A percentile compares a stretch with the other conserved stretches of the same genome.
phyloP scores from a whole-genome alignment of 1,284 basidiomycete genomes.

The Ganoderma resinaceum region DNA sequence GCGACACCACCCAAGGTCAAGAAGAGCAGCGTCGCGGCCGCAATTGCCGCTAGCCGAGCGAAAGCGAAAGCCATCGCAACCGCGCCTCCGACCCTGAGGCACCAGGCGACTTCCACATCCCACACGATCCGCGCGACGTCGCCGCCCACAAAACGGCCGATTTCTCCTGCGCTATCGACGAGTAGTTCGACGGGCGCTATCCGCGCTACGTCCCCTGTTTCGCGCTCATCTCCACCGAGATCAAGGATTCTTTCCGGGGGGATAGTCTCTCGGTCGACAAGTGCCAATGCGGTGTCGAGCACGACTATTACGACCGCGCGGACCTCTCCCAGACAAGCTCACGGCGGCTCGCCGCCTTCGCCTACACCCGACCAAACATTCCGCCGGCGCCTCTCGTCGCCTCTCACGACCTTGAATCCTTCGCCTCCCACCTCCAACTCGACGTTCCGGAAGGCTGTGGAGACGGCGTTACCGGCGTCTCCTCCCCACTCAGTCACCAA shows the following conservation, averaged over 20 bases:
- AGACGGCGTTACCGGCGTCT: slow-evolving; percentile 55
- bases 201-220: slow-evolving; percentile 49
- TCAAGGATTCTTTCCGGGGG: slow-evolving; percentile 49
- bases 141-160: slow-evolving; percentile 51
- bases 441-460: slow-evolving; percentile 53
- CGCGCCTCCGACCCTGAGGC: slow-evolving; percentile 76
- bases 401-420: slow-evolving; percentile 45
- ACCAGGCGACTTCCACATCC: slow-evolving; percentile 76
- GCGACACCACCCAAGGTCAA: slow-evolving; percentile 60
- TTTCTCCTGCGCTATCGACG: slow-evolving; percentile 50
- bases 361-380: slow-evolving; percentile 50
- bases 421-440: slow-evolving; percentile 47
- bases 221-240: slow-evolving; percentile 50
- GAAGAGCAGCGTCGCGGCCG: slow-evolving; percentile 81
- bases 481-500: slow-evolving; percentile 40
- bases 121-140: slow-evolving; percentile 53
- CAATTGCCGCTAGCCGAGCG: slow-evolving; percentile 83
- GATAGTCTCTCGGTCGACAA: slow-evolving; percentile 48
- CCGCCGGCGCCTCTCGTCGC: slow-evolving; percentile 61
- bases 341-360: slow-evolving; percentile 54
- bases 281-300: slow-evolving; percentile 39
- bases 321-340: slow-evolving; percentile 34
- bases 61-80: slow-evolving; percentile 85
- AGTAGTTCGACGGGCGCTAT: slow-evolving; percentile 40
- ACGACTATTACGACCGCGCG: slow-evolving; percentile 42